Conservation (phyloP, 2,329 filamentous ascomycete species). For the Colletotrichum orchidophilum region DNA sequence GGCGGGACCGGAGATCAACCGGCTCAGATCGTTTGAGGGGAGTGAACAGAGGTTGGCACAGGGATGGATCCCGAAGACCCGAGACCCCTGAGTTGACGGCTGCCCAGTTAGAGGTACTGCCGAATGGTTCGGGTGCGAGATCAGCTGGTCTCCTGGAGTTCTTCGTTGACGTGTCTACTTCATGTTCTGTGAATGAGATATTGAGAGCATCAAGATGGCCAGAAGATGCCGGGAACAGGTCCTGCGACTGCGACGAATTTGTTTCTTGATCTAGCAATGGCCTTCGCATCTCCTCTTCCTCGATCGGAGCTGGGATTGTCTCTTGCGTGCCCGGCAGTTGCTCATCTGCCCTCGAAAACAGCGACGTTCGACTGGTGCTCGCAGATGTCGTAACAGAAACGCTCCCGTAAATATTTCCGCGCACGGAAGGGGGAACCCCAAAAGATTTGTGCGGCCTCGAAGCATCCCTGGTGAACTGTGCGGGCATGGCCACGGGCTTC, state of each 20-base stretch:
- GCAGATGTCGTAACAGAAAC: neutral
- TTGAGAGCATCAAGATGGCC: constrained; percentile 14
- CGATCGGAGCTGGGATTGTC: neutral
- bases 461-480: neutral
- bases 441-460: neutral
- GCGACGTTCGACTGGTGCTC: constrained; percentile 12
- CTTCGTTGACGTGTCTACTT: neutral
- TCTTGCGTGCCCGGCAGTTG: neutral
- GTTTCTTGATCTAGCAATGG: neutral
- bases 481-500: neutral
- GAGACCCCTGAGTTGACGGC: neutral
- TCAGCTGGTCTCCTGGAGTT: neutral
- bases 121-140: neutral
- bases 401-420: neutral
- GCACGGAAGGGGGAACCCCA: neutral
- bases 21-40: constrained; percentile 5
- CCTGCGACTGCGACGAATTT: neutral
- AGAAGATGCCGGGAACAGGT: constrained; percentile 11
- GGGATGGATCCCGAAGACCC: neutral
- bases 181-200: constrained; percentile 9
- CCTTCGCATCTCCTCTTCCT: neutral
- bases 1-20: constrained; percentile 9
- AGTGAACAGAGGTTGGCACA: neutral
- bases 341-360: neutral
- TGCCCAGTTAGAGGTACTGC: neutral